Conservation (phyloP, 139 green algal species). For the Gonium pectorale region DNA sequence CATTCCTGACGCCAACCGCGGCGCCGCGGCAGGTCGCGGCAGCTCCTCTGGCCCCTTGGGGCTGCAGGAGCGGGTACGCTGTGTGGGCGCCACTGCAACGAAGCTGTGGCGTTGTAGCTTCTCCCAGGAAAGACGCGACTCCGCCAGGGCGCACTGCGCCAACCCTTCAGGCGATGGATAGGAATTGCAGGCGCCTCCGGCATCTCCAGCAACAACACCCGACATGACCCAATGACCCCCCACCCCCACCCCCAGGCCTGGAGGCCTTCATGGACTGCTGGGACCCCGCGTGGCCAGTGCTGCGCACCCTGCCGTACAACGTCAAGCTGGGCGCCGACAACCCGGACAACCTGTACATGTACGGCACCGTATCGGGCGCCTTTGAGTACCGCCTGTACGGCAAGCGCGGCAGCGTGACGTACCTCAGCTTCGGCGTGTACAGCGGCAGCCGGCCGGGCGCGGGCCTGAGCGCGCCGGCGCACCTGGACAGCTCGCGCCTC, state of each 20-base stretch:
- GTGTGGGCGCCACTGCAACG: too few species aligned
- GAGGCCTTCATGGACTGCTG: slow-evolving; percentile 47
- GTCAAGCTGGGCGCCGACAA: slow-evolving; percentile 55
- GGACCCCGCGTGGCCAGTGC: slow-evolving; percentile 40
- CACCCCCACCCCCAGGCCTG: background rate
- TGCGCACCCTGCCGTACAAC: slow-evolving; percentile 48
- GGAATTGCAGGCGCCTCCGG: too few species aligned
- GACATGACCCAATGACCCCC: too few species aligned
- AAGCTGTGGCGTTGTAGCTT: too few species aligned
- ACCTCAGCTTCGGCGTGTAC: slow-evolving; percentile 44
- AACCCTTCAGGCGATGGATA: too few species aligned
- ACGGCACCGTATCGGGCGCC: slow-evolving; percentile 33
- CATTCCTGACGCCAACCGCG: too few species aligned
- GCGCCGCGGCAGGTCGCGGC: too few species aligned
- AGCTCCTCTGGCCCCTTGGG: too few species aligned
- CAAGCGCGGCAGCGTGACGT: slow-evolving; percentile 37
- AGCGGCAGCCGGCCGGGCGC: slow-evolving; percentile 38
- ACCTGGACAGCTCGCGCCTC: slow-evolving; percentile 39
- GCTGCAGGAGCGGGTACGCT: too few species aligned
- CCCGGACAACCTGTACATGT: slow-evolving; percentile 53
- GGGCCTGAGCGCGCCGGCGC: background rate
- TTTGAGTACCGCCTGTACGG: slow-evolving; percentile 42
- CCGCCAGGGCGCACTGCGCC: too few species aligned
- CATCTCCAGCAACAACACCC: too few species aligned
- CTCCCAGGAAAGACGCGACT: too few species aligned